phyloP scores from a whole-genome alignment of 352 stramenopile genomes.

The Pythium sukuiense region DNA sequence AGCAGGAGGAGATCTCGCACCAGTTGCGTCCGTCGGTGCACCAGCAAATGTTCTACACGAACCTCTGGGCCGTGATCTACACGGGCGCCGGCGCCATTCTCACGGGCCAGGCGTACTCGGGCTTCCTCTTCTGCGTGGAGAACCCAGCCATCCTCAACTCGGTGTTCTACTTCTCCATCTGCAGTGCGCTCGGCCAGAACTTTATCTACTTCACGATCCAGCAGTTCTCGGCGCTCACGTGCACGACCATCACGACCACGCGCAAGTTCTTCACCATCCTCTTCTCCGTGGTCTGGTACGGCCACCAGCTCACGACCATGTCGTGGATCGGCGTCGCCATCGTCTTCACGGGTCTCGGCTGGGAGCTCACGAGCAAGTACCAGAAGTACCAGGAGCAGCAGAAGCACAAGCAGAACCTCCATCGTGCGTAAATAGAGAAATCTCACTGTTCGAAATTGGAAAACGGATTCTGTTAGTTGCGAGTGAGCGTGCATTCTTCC shows the following conservation, averaged over 20 bases:
- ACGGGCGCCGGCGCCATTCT: conserved; percentile 71
- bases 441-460: conserved; percentile 3
- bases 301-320: conserved; percentile 89
- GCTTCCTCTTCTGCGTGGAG: conserved; percentile 79
- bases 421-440: conserved; percentile 30
- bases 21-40: conserved; percentile 78
- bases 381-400: conserved; percentile 76
- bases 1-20: conserved; percentile 92
- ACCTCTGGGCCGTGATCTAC: conserved; percentile 88
- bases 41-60: conserved; percentile 91
- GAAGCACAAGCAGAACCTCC: conserved; percentile 24
- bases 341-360: conserved; percentile 90
- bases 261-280: conserved; percentile 99
- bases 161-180: conserved; percentile 94
- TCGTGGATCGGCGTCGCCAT: conserved; percentile 91
- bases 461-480: not conserved
- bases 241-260: conserved; percentile 99
- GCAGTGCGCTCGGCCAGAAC: conserved; percentile 96
- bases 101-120: conserved; percentile 68
- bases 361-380: conserved; percentile 86
- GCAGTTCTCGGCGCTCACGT: conserved; percentile 97
- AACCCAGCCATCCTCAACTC: conserved; percentile 84
- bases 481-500: not conserved
- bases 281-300: conserved; percentile 96
- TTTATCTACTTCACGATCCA: conserved; percentile 99